These are phyloP conservation scores for Plasmodium coatneyi DNA, from an alignment of 169 alveolate species.

Conservation along the genomic window DNA sequence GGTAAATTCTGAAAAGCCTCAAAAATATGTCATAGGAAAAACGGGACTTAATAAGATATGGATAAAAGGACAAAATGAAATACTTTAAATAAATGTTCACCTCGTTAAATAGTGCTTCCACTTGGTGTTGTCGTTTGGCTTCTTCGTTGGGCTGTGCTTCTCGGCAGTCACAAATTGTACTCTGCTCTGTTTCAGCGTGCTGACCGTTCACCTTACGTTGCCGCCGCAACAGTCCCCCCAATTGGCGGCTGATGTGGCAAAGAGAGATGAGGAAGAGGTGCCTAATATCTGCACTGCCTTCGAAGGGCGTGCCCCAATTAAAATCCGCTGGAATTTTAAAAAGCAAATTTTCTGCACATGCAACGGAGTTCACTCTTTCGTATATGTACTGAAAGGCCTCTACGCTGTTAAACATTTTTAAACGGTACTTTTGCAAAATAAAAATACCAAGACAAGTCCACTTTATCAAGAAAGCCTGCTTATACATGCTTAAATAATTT, in stretches of 20 bases:
- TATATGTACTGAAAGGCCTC: constrained; percentile 23
- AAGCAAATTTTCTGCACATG: neutral
- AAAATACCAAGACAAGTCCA: constrained; percentile 57
- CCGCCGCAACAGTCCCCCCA: neutral
- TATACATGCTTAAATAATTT: constrained; percentile 35
- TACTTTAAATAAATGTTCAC: constrained; percentile 3
- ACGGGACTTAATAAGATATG: constrained; percentile 23
- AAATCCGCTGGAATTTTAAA: constrained; percentile 10
- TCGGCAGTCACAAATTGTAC: neutral
- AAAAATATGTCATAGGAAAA: constrained; percentile 53
- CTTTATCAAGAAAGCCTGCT: constrained; percentile 24
- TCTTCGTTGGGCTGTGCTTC: neutral
- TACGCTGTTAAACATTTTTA: neutral
- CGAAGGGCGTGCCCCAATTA: neutral
- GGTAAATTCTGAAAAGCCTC: constrained; percentile 36
- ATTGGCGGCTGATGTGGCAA: neutral
- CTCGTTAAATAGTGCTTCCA: constrained; percentile 12
- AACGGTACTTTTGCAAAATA: constrained; percentile 30
- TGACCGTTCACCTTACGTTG: neutral
- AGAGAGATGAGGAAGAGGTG: constrained; percentile 3
- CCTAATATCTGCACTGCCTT: neutral
- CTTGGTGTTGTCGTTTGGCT: neutral
- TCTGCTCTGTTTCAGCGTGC: neutral
- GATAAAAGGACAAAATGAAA: constrained; percentile 45
- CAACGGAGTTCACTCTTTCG: constrained; percentile 28